Evolutionary conservation across 805 yeast species (phyloP).

Genomic region (Kazachstania psychrophila): DNA sequence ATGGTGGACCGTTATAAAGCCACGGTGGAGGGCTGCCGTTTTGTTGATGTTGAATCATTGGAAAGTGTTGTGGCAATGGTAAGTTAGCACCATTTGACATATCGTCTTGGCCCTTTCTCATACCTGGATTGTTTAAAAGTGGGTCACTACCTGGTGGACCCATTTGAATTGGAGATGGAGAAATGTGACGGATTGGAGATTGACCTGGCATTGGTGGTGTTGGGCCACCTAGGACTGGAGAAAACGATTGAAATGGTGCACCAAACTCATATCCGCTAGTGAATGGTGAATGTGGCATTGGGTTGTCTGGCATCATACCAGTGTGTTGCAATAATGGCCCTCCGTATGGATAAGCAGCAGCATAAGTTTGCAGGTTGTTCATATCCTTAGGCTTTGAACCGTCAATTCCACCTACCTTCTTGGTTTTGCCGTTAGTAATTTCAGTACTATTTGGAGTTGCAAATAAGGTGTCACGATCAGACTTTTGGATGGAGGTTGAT

Average conservation of each 20-base stretch:
- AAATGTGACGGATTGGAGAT: conserved; percentile 13
- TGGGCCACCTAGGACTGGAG: conserved; percentile 24
- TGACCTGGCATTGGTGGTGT: conserved; percentile 19
- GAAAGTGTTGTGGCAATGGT: conserved; percentile 7
- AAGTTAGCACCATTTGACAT: too few relatives aligned
- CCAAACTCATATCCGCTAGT: conserved; percentile 27
- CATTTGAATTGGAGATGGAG: conserved; percentile 14
- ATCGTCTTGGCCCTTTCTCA: conserved; percentile 1
- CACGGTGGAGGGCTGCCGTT: conserved; percentile 28
- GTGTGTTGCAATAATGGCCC: conserved; percentile 28
- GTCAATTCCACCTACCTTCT: conserved; percentile 9
- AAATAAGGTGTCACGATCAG: conserved; percentile 12
- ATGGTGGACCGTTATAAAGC: conserved; percentile 26
- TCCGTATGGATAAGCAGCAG: conserved; percentile 29
- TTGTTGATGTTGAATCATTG: conserved; percentile 16
- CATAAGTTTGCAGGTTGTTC: conserved; percentile 16
- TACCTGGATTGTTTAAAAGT: neutral
- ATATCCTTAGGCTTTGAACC: conserved; percentile 5
- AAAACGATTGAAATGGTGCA: conserved; percentile 28
- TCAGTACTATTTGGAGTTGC: conserved; percentile 3
- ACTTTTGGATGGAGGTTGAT: conserved; percentile 23
- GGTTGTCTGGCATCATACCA: conserved; percentile 22
- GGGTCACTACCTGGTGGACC: conserved; percentile 3
- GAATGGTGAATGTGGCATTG: conserved; percentile 25
- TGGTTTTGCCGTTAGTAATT: conserved; percentile 3